Base-by-base conservation (phyloP, 495 filamentous ascomycete genomes). In the Talaromyces adpressus region DNA sequence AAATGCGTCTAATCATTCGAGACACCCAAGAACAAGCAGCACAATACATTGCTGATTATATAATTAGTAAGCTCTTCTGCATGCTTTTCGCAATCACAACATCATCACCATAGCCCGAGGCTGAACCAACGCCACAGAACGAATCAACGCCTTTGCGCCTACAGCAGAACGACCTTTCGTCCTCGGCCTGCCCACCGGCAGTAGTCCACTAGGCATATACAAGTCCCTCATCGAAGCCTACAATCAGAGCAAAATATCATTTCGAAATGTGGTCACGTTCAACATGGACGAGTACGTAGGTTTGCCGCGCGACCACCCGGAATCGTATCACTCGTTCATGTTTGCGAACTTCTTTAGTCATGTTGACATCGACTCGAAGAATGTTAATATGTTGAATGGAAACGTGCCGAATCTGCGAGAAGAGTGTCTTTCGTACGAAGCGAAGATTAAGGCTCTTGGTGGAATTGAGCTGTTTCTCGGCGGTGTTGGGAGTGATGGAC, bases 221-320 rank as follows among this genome's bases (percentile, higher is more conserved):
- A 85, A 84, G 71, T 81, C 84, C 68, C 79, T 93, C 0, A 90
- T 93, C 8, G 81, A 85, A 69, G 85, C 82, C 63, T 85, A 91
- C 79, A 89, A 90, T 70, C 82, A 85, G 45, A 88, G 89, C 65
- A 83, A 89, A 66, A 88, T 94, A 65, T 92, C 90, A 0, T 94
- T 93, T 71, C 87, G 87, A 67, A 85, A 93, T 89, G 90, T 94
- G 66, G 81, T 92, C 69, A 94, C 91, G 8, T 93, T 93, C 79
- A 95, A 95, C 73, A 95, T 95, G 91, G 91, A 93, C 74, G 91
- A 95, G 77, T 95, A 93, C 72, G 87, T 93, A 66, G 88, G 88
- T 41, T 82, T 95, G 61, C 87, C 90, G 29, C 84, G 87, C 62
- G 88, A 91, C 64, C 90, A 93, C 70, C 88, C 90, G 8, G 85